These are phyloP conservation scores for Coelastrella sp. DNA, from an alignment of 139 green algal species.

Conservation along the genomic window DNA sequence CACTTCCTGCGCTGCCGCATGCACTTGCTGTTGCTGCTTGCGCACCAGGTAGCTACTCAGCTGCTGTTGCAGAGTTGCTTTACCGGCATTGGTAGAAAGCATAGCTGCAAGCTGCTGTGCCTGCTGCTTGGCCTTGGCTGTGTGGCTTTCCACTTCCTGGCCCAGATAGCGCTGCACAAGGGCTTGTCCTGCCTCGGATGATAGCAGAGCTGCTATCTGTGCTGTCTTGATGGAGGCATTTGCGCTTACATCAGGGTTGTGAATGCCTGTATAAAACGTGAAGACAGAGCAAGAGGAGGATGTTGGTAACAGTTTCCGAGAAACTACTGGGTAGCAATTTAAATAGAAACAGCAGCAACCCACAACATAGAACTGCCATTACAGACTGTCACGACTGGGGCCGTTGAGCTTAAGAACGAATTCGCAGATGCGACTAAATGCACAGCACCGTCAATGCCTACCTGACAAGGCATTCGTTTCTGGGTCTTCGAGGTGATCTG, in stretches of 20 bases:
- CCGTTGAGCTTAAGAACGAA: too few relatives aligned
- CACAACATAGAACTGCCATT: too few relatives aligned
- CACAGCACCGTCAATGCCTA: neutral
- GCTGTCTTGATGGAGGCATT: too few relatives aligned
- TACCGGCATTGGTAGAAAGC: slow-evolving; percentile 15
- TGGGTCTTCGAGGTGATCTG: neutral
- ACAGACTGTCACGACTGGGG: too few relatives aligned
- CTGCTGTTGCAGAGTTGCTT: neutral
- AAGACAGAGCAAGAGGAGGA: neutral
- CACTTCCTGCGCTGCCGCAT: neutral
- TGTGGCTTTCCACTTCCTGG: neutral
- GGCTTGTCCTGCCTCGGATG: neutral
- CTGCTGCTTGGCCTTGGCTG: neutral
- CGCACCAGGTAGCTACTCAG: neutral
- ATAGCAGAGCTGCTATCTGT: slow-evolving; percentile 5
- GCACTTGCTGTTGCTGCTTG: neutral
- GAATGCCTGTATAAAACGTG: neutral
- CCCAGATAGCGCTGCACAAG: neutral
- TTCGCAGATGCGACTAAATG: too few relatives aligned
- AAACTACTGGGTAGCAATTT: too few relatives aligned
- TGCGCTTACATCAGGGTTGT: neutral
- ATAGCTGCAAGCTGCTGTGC: neutral
- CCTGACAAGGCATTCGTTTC: neutral
- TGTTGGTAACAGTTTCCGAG: too few relatives aligned
- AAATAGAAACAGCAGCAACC: too few relatives aligned